A percentile compares a stretch with the other conserved stretches of the same genome.
Conservation (phyloP, 2,329 filamentous ascomycete genomes). For the Aureobasidium leucospermi region DNA sequence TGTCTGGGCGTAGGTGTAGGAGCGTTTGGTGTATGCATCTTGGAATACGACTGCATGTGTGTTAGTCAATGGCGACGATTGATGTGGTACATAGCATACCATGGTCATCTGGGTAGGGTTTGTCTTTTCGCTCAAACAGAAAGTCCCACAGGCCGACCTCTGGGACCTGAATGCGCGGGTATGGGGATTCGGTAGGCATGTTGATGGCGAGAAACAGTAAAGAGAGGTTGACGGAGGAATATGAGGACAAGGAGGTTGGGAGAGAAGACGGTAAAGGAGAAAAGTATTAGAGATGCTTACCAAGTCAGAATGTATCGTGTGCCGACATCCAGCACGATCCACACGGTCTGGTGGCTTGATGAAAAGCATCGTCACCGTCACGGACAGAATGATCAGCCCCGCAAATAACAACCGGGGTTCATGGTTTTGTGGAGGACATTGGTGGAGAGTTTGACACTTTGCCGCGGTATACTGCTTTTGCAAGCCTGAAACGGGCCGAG, state of each 20-base stretch:
- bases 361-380: background rate
- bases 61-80: background rate
- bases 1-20: constrained; percentile 65
- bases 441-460: background rate
- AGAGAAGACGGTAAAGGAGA: background rate
- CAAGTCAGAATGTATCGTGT: background rate
- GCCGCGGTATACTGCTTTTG: constrained; percentile 5
- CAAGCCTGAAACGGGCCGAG: background rate
- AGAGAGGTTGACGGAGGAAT: background rate
- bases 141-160: constrained; percentile 71
- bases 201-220: background rate
- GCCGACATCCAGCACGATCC: background rate
- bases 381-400: background rate
- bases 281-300: background rate
- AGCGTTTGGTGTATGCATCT: constrained; percentile 61
- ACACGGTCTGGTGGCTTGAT: background rate
- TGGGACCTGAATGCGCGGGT: constrained; percentile 61
- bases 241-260: background rate
- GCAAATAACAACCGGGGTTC: background rate
- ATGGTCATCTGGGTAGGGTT: constrained; percentile 63
- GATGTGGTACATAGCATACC: constrained; percentile 36
- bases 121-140: constrained; percentile 63
- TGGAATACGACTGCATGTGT: constrained; percentile 60
- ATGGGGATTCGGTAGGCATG: constrained; percentile 67
- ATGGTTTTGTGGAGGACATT: background rate